Evolutionary conservation across 2,329 filamentous ascomycete species (phyloP).

Genomic region (Meredithiella fracta): DNA sequence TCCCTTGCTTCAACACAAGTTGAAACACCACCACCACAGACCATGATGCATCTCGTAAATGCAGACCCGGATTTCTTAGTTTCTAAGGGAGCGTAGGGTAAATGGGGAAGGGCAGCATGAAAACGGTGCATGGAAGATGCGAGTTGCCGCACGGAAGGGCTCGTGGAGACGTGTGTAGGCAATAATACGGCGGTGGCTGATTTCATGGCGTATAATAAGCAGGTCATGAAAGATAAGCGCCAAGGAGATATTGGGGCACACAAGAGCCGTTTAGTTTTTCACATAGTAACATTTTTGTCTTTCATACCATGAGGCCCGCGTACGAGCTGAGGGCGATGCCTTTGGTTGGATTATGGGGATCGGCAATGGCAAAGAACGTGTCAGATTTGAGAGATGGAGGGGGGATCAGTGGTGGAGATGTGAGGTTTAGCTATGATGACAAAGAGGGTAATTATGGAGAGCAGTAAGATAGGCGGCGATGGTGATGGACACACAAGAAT

Average conservation of each 20-base stretch:
- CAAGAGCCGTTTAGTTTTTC: background rate
- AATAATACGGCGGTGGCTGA: background rate
- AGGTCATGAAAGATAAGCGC: background rate
- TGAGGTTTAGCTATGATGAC: background rate
- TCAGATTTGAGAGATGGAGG: background rate
- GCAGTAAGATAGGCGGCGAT: background rate
- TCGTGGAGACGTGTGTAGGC: background rate
- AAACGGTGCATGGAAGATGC: background rate
- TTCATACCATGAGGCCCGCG: background rate
- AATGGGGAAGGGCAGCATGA: background rate
- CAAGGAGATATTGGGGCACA: background rate
- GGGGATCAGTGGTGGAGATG: background rate
- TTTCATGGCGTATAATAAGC: background rate
- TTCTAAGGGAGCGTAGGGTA: background rate
- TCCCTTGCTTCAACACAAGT: slow-evolving; percentile 3
- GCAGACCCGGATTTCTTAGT: background rate
- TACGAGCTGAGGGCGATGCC: background rate
- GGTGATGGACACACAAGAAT: no score
- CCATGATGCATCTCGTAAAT: slow-evolving; percentile 4
- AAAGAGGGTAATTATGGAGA: background rate
- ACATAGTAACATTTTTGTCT: background rate
- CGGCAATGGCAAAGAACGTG: background rate
- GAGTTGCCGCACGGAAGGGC: background rate
- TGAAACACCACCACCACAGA: slow-evolving; percentile 5
- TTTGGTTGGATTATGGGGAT: background rate